A percentile compares a stretch with the other conserved stretches of the same genome.
phyloP scores from a whole-genome alignment of 352 stramenopile genomes.

The Aphanomyces stellatus region DNA sequence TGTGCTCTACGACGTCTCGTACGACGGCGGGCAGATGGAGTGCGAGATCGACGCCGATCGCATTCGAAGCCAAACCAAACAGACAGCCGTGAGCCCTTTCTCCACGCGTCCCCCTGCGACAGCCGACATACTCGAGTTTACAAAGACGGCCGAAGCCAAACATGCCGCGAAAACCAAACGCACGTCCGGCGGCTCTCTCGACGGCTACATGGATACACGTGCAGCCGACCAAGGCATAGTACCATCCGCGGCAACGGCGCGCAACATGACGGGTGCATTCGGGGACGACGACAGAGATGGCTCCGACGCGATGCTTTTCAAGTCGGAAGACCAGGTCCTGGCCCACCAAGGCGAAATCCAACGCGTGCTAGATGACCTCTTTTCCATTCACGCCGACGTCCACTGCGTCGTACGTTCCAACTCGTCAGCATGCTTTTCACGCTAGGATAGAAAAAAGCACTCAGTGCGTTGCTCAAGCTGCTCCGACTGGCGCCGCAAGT shows the following conservation, averaged over 20 bases:
- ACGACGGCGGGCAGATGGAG: constrained; percentile 19
- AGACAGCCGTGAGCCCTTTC: neutral
- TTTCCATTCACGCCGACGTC: constrained; percentile 20
- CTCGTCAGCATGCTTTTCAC: neutral
- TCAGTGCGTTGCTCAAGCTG: constrained; percentile 50
- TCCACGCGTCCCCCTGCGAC: neutral
- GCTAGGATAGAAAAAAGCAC: constrained; percentile 47
- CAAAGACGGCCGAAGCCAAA: neutral
- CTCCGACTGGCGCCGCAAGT: constrained; percentile 53
- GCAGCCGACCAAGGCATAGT: neutral
- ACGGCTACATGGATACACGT: neutral
- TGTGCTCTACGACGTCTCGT: constrained; percentile 13
- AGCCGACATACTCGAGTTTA: neutral
- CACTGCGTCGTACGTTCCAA: constrained; percentile 10
- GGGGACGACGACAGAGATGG: neutral
- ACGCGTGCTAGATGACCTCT: constrained; percentile 12
- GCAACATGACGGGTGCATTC: neutral
- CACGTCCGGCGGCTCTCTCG: neutral
- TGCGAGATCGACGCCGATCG: constrained; percentile 17
- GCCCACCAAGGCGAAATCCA: constrained; percentile 12
- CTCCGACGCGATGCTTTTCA: neutral
- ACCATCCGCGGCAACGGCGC: neutral
- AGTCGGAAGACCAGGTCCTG: constrained; percentile 14
- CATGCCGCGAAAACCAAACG: neutral
- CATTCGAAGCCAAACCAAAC: neutral